phyloP scores from a whole-genome alignment of 495 filamentous ascomycete genomes.

The Penicillium bialowiezense region DNA sequence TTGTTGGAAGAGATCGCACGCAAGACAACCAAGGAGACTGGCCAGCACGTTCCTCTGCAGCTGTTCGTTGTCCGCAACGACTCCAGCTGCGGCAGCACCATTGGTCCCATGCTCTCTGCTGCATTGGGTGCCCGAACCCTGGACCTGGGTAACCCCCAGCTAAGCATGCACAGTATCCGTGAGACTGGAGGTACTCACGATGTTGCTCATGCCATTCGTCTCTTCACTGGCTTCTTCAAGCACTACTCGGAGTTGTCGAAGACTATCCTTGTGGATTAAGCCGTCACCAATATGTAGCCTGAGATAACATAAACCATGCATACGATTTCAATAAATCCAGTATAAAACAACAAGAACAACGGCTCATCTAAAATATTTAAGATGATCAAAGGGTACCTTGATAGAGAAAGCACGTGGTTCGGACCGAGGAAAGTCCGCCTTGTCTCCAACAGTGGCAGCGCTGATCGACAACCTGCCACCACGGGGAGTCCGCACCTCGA shows the following conservation, averaged over 20 bases:
- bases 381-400: background rate
- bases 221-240: conserved; percentile 87
- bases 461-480: background rate
- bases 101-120: conserved; percentile 90
- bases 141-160: conserved; percentile 92
- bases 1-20: conserved; percentile 83
- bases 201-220: conserved; percentile 78
- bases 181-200: conserved; percentile 88
- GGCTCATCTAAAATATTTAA: background rate
- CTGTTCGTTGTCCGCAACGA: conserved; percentile 97
- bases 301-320: background rate
- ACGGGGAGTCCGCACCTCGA: conserved; percentile 11
- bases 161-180: conserved; percentile 95
- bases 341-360: no score
- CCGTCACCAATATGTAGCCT: background rate
- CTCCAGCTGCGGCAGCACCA: conserved; percentile 89
- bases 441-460: background rate
- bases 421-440: conserved; percentile 27
- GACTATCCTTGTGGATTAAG: conserved; percentile 74
- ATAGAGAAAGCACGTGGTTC: conserved; percentile 15
- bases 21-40: conserved; percentile 48
- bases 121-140: conserved; percentile 81
- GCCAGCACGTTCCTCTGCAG: conserved; percentile 75
- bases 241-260: conserved; percentile 75
- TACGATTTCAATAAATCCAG: background rate